phyloP scores from a whole-genome alignment of 2,329 filamentous ascomycete species.

The Aureobasidium sp. region DNA sequence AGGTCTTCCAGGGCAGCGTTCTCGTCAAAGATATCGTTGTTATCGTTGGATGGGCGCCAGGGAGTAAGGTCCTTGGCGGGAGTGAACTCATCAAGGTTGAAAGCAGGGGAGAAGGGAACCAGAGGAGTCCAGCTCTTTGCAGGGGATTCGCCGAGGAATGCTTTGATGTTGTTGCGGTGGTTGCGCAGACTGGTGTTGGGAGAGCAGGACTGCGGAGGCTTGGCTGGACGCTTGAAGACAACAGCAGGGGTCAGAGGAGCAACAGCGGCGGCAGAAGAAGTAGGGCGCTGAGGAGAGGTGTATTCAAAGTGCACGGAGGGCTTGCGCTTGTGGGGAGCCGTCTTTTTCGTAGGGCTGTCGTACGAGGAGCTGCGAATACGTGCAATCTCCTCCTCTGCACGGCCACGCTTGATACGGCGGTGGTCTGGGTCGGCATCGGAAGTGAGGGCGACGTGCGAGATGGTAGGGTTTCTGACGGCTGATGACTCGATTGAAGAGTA shows the following conservation, averaged over 20 bases:
- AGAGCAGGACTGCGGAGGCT: conserved; percentile 70
- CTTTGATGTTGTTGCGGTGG: conserved; percentile 74
- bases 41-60: background rate
- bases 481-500: conserved; percentile 95
- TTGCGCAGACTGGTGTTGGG: conserved; percentile 87
- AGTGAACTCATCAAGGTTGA: conserved; percentile 40
- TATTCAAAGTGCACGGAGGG: conserved; percentile 35
- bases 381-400: conserved; percentile 92
- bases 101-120: conserved; percentile 60
- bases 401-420: conserved; percentile 70
- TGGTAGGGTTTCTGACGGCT: conserved; percentile 58
- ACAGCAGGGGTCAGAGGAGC: conserved; percentile 72
- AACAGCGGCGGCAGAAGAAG: conserved; percentile 53
- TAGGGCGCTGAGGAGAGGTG: conserved; percentile 62
- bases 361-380: conserved; percentile 87
- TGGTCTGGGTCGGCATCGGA: conserved; percentile 57
- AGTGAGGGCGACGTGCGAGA: conserved; percentile 56
- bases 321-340: conserved; percentile 23
- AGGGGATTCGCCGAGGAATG: conserved; percentile 70
- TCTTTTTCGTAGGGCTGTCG: conserved; percentile 72
- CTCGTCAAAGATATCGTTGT: conserved; percentile 9
- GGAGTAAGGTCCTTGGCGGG: conserved; percentile 7
- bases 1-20: conserved; percentile 30
- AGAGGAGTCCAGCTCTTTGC: conserved; percentile 49
- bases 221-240: conserved; percentile 64